Evolutionary conservation across 257 asterid genomes (phyloP).

Genomic region (Thymus mandschuricus): DNA sequence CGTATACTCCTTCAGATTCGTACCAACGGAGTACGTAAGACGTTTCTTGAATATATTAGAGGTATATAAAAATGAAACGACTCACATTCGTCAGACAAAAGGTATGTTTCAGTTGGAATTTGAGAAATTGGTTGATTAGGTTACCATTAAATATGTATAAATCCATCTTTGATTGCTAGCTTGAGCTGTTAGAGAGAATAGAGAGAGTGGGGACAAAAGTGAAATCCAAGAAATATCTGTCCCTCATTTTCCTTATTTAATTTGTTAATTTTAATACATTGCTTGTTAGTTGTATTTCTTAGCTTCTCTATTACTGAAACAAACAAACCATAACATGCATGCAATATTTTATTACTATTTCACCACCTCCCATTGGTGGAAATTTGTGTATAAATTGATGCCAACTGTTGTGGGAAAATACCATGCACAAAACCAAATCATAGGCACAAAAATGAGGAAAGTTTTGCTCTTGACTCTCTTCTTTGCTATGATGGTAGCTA

Average conservation of each 20-base stretch:
- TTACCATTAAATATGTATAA: neutral
- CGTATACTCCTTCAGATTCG: too few relatives aligned
- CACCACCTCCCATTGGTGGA: neutral
- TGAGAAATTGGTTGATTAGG: conserved; percentile 31
- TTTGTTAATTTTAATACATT: conserved; percentile 8
- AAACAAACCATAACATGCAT: neutral
- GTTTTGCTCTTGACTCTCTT: conserved; percentile 17
- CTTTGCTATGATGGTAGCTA: conserved; percentile 31
- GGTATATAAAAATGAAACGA: too few relatives aligned
- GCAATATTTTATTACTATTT: neutral
- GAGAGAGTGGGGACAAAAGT: conserved; percentile 50
- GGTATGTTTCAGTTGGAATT: too few relatives aligned
- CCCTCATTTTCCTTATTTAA: conserved; percentile 21
- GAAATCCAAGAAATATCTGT: conserved; percentile 45
- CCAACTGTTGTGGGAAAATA: conserved; percentile 13
- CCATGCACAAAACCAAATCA: neutral
- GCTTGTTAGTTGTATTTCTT: conserved; percentile 28
- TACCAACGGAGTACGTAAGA: neutral
- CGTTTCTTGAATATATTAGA: neutral
- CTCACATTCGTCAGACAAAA: too few relatives aligned
- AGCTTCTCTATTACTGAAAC: conserved; percentile 39
- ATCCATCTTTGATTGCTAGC: conserved; percentile 39
- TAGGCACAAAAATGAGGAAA: conserved; percentile 10
- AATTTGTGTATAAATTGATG: conserved; percentile 38
- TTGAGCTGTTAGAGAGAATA: conserved; percentile 31